phyloP scores from a whole-genome alignment of 179 eudicot species.

The Dionaea muscipula region DNA sequence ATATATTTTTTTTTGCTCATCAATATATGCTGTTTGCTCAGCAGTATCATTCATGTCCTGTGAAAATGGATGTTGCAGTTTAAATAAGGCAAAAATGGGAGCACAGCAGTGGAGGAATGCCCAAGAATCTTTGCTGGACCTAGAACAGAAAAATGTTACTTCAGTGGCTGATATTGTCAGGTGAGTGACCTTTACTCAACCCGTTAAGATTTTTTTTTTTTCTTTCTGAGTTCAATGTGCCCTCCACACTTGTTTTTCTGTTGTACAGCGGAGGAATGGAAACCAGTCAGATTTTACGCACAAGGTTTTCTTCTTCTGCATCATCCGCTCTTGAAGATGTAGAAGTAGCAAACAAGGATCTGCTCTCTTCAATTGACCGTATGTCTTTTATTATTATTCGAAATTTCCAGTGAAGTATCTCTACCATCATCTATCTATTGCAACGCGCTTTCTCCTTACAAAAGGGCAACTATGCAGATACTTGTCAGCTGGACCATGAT shows the following conservation, averaged over 20 bases:
- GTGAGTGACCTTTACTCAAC: slow-evolving; percentile 33
- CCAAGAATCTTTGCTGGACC: slow-evolving; percentile 56
- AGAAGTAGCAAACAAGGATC: slow-evolving; percentile 50
- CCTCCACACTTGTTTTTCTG: neutral
- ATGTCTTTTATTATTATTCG: slow-evolving; percentile 16
- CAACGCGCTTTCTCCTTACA: neutral
- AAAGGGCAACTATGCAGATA: slow-evolving; percentile 30
- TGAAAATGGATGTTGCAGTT: slow-evolving; percentile 24
- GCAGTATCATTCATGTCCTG: neutral
- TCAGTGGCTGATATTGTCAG: slow-evolving; percentile 57
- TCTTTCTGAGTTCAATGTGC: too few relatives aligned
- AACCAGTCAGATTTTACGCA: slow-evolving; percentile 53
- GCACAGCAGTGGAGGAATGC: slow-evolving; percentile 77
- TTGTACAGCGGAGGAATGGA: slow-evolving; percentile 54
- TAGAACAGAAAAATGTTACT: slow-evolving; percentile 62
- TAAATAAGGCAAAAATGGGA: slow-evolving; percentile 58
- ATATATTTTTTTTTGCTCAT: neutral
- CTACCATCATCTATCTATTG: neutral
- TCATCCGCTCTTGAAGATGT: slow-evolving; percentile 55
- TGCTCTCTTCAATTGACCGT: slow-evolving; percentile 72
- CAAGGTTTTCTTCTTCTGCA: slow-evolving; percentile 61
- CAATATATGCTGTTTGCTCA: neutral
- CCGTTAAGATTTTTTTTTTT: neutral
- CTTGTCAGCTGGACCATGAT: slow-evolving; percentile 74
- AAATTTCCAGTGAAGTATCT: neutral